Evolutionary conservation across 164 flowering plant genomes (phyloP), one percentile per base, ranked within the genome.

Genomic region (Liriodendron chinense): DNA sequence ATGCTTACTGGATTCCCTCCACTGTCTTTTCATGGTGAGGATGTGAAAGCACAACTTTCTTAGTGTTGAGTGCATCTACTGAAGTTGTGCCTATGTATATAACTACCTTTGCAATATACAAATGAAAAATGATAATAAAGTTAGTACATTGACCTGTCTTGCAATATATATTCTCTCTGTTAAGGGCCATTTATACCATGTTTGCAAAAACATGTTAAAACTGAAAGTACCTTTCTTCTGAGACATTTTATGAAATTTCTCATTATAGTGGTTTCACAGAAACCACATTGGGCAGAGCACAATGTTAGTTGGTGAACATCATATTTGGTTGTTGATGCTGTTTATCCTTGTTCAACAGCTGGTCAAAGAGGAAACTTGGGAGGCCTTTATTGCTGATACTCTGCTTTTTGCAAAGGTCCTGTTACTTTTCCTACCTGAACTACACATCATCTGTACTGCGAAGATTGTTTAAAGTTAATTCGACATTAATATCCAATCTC

Each of bases 341-440:
- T 49, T 56, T 65, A 69, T 67, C 25, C 48, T 68, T 74, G 20
- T 71, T 78, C n/a, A 50, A 34, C 84, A 95, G 98, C 49, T 85
- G 53, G 89, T 90, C 68, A 90, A 81, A 77, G 87, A 85, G 71
- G 98, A 96, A 77, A 84, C 97, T 47, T 92, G 95, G 99, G 99
- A 96, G 79, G 94, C 85, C 16, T 88, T 89, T 71, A 80, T 90
- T 75, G 87, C 87, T 3, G 94, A 96, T 83, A 75, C 82, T 21
- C 74, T 96, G 70, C 83, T 96, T 70, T 89, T 72, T 76, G 93
- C 88, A 10, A 93, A 96, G 96, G 99, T 95, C 20, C 23, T 53
- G 1, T 23, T 7, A 28, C 74, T 63, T 47, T 20, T 71, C 18
- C 59, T 49, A 34, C 5, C 34, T 71, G 13, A 49, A 18, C 8